Evolutionary conservation across 2,329 filamentous ascomycete species (phyloP).

Genomic region (Penicillium sp.): DNA sequence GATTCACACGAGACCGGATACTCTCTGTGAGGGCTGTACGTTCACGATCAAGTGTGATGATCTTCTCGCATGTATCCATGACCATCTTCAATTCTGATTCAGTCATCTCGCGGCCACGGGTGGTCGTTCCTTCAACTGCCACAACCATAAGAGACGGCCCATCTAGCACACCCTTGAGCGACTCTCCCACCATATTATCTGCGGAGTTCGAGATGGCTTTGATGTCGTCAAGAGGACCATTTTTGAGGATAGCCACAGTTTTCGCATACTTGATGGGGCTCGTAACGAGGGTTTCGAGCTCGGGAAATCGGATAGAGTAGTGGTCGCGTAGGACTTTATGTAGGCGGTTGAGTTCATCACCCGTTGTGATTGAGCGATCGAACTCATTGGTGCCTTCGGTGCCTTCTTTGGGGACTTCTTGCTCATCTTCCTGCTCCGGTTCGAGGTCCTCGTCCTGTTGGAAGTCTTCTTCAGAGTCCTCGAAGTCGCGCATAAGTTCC

Average conservation of each 20-base stretch:
- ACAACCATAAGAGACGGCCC: conserved; percentile 93
- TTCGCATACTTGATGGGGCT: conserved; percentile 95
- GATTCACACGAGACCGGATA: conserved; percentile 93
- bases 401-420: conserved; percentile 60
- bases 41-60: conserved; percentile 80
- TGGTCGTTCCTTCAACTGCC: conserved; percentile 88
- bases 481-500: conserved; percentile 88
- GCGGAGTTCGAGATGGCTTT: conserved; percentile 73
- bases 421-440: conserved; percentile 8
- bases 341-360: conserved; percentile 85
- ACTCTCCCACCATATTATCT: conserved; percentile 73
- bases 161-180: conserved; percentile 78
- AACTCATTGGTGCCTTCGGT: conserved; percentile 72
- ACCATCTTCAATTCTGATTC: conserved; percentile 73
- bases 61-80: conserved; percentile 78
- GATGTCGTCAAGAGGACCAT: conserved; percentile 87
- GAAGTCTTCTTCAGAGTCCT: conserved; percentile 53
- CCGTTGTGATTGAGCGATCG: conserved; percentile 89
- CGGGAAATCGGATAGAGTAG: conserved; percentile 90
- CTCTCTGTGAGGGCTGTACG: conserved; percentile 88
- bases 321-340: conserved; percentile 97
- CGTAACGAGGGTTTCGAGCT: conserved; percentile 84
- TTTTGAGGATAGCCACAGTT: conserved; percentile 87
- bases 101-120: conserved; percentile 74
- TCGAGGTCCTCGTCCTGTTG: conserved; percentile 1